phyloP scores from a whole-genome alignment of 202 grass and related monocot genomes.

The Saccharum hybrid region DNA sequence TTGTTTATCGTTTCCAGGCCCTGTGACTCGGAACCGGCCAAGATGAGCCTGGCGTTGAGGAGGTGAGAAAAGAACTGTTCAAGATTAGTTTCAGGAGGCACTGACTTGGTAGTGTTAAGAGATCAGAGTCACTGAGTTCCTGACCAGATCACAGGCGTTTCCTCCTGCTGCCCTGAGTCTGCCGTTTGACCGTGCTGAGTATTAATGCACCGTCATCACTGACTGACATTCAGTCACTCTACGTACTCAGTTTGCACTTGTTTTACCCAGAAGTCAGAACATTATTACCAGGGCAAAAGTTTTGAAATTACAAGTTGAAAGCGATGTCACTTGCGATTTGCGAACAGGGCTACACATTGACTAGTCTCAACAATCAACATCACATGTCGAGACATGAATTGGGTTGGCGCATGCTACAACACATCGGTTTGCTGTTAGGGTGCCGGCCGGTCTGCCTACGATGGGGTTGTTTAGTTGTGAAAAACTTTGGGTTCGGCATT shows the following conservation, averaged over 20 bases:
- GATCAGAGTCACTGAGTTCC: background rate
- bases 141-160: background rate
- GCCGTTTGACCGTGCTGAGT: background rate
- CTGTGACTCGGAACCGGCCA: background rate
- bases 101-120: background rate
- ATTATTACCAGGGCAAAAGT: background rate
- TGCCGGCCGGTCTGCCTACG: background rate
- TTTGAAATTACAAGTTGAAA: background rate
- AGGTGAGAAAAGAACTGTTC: background rate
- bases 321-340: background rate
- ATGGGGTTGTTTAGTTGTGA: no score
- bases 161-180: background rate
- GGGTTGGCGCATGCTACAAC: background rate
- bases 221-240: background rate
- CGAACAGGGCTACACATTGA: background rate
- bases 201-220: background rate
- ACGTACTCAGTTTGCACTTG: background rate
- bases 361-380: background rate
- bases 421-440: background rate
- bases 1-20: constrained; percentile 34
- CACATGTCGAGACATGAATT: background rate
- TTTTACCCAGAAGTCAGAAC: background rate
- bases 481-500: no score
- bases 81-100: background rate
- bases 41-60: background rate